Evolutionary conservation across 2,329 filamentous ascomycete species (phyloP), one percentile per base, ranked within the genome.

Genomic region (Incumbomyces delicatus): DNA sequence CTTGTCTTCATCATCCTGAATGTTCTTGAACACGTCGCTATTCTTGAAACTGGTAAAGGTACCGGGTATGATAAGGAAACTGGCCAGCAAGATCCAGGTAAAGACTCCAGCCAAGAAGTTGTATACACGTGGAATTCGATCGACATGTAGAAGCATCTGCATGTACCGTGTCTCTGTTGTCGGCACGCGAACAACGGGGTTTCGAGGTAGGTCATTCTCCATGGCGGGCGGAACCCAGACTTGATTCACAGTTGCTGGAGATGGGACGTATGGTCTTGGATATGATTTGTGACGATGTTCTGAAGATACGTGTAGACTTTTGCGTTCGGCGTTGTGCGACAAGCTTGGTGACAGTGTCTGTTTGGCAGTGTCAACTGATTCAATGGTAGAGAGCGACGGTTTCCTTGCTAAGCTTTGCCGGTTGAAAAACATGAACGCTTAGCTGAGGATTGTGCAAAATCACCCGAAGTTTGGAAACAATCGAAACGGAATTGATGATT

Each of bases 11-110:
- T 61, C 42, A 7, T 58, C 44, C 18, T 62, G 55, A 29, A 46
- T 40, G 20, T 45, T 35, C 42, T 45, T 45, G 13, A 63, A 51
- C 17, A 48, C 41, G n/a, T 57, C 51, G 6, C 57, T 59, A 27
- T 59, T 57, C 46, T 66, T 46, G 37, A 71, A 59, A 29, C 63
- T 68, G 32, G 68, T 74, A 55, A 76, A 77, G 1, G 71, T 75
- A 5, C 69, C 72, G 0, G 73, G 73, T 31, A 75, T 67, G 35
- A 76, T 64, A 13, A 77, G 62, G 61, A 75, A 77, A 22, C 73
- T 73, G 0, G 69, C 69, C 1, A 77, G 66, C 2, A 77, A 63
- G 38, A 74, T 63, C 71, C 69, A 77, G 3, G 66, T 61, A 47
- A 65, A 71, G n/a, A 66, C 51, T 8, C 64, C 62, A 41, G 68